Evolutionary conservation across 1,284 basidiomycete genomes (phyloP).

Genomic region (Boletellus dicymbophilus): DNA sequence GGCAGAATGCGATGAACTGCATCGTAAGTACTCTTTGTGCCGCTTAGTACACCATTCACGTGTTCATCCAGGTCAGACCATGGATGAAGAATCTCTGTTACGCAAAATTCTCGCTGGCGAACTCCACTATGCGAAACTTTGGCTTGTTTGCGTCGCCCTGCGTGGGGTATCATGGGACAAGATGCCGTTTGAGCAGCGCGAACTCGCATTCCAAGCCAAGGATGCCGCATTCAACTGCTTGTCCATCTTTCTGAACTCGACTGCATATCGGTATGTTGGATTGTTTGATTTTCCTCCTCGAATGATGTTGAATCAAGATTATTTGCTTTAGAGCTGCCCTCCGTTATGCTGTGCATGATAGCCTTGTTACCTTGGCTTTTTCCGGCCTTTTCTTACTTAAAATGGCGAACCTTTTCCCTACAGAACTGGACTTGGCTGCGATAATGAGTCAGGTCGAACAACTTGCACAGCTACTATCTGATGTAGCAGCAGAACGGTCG

Average conservation of each 20-base stretch:
- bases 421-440: constrained; percentile 73
- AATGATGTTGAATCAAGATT: background rate
- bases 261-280: constrained; percentile 66
- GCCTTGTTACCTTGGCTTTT: constrained; percentile 89
- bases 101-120: constrained; percentile 87
- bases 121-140: constrained; percentile 88
- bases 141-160: constrained; percentile 91
- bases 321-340: constrained; percentile 66
- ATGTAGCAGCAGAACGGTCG: constrained; percentile 84
- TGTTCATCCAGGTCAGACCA: constrained; percentile 56
- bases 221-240: constrained; percentile 87
- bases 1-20: constrained; percentile 81
- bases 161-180: constrained; percentile 93
- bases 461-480: constrained; percentile 78
- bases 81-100: constrained; percentile 83
- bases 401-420: constrained; percentile 85
- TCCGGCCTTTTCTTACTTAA: constrained; percentile 92
- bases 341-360: constrained; percentile 91
- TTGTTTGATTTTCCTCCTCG: constrained; percentile 1
- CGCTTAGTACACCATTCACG: constrained; percentile 8
- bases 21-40: constrained; percentile 49
- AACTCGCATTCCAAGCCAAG: constrained; percentile 93
- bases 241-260: constrained; percentile 75
- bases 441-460: constrained; percentile 84
- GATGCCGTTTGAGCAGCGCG: constrained; percentile 91